Evolutionary conservation across 2,329 filamentous ascomycete species (phyloP), one percentile per base, ranked within the genome.

Genomic region (Sporothrix euskadiensis): DNA sequence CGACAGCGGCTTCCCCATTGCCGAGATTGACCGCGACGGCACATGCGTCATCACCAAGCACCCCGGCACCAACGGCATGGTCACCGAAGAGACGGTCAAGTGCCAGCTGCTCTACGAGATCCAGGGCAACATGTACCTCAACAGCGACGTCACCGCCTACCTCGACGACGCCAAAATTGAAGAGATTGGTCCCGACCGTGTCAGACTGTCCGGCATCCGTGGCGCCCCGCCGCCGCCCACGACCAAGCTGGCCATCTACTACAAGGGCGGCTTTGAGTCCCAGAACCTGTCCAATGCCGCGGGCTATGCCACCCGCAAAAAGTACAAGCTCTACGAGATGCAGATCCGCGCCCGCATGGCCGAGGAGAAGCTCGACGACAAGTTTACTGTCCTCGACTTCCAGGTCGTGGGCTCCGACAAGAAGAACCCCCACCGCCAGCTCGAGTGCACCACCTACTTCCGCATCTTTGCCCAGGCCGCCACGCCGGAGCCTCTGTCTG

Each of bases 331-430:
- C 0, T 79, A 84, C 32, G 85, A 88, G 75, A 80, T 78, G 6
- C 86, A 87, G 78, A 76, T 87, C 12, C 81, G 82, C n/a, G 56
- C 30, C 1, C 56, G 57, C 66, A 41, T 73, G 54, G 44, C 8
- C 9, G 65, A 73, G 66, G 78, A 83, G 39, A 80, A 80, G 1
- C 78, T 82, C 5, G 73, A 80, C 32, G 79, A 83, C 26, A 79
- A 83, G 47, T 81, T 87, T 61, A 83, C 87, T 71, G 78, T 85
- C 3, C 80, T 88, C n/a, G 85, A 88, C 52, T 88, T 88, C 70
- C 86, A 88, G 77, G 78, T 71, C 9, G 71, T 68, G 35, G 71
- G 71, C 35, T 44, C 44, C 19, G 44, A 52, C 26, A 52, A 56
- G 44, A 26, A 76, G 9, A 82, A 85, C 54, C 83, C 84, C 2